Evolutionary conservation across 371 early-diverging fungal genomes (phyloP), one percentile per base, ranked within the genome.

Genomic region (Mucor piriformis): DNA sequence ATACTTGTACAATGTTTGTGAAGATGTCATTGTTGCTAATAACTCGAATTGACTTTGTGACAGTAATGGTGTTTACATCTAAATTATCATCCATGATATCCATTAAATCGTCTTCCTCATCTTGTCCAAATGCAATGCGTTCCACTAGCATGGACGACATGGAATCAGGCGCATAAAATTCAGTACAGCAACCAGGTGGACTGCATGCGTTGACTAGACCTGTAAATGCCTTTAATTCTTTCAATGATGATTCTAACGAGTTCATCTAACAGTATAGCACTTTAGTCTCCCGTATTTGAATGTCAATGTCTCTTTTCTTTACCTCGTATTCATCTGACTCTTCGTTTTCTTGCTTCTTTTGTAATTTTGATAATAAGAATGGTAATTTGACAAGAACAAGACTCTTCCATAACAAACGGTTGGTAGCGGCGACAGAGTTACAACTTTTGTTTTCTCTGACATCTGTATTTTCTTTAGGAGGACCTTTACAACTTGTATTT

Each of bases 191-290:
- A 12, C 62, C 66, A 8, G 61, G 70, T 25, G 59, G 70, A 42
- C 66, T 77, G 40, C 81, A 77, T 0, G 77, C 77, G 57, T 81
- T 77, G 12, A 81, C 46, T n/a, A 81, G 50, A 4, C 81, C 77
- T 15, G 72, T 70, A 32, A 81, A 77, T 37, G 76, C 70, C 16
- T 69, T 65, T 3, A 81, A 61, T 33, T 81, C 72, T 13, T 55
- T 57, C 12, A 81, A 52, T 1, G 81, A 73, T 1, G 74, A 69
- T 49, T 81, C 81, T 12, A 76, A 38, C 2, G 77, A 44, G 55
- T 77, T 81, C 4, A 66, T 40, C 73, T 77, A 24, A 8, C n/a
- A 33, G n/a, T 49, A 24, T 20, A 13, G n/a, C n/a, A n/a, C n/a
- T n/a, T n/a, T n/a, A n/a, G n/a, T n/a, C n/a, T n/a, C n/a, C n/a